phyloP scores from a whole-genome alignment of 176 grass and related monocot genomes.

The Bromus sterilis region DNA sequence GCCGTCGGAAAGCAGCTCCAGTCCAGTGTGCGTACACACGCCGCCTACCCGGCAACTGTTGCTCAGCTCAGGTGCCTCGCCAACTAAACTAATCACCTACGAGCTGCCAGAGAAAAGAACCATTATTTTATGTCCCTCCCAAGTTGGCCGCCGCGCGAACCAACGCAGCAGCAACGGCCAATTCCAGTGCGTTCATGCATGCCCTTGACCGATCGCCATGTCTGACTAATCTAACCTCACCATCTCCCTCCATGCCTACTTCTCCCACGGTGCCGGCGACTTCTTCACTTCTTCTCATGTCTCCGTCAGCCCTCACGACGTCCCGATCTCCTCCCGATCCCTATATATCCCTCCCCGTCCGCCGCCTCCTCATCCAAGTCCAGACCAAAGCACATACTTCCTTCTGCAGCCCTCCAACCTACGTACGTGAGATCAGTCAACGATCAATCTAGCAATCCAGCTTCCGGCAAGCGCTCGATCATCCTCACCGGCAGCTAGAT shows the following conservation, averaged over 20 bases:
- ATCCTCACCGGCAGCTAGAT: not conserved
- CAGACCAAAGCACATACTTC: not conserved
- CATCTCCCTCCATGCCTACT: not conserved
- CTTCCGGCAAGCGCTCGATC: not conserved
- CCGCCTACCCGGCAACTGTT: not conserved
- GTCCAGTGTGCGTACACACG: not conserved
- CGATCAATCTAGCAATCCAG: accelerated
- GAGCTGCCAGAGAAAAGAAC: too few relatives aligned
- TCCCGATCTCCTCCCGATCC: not conserved
- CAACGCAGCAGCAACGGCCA: slow-evolving; percentile 28
- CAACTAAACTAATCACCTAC: too few relatives aligned
- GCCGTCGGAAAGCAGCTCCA: too few relatives aligned
- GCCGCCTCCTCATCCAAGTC: not conserved
- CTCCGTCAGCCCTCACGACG: not conserved
- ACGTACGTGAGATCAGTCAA: not conserved
- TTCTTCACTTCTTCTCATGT: not conserved
- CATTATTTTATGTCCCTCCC: not conserved
- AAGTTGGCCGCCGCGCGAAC: not conserved
- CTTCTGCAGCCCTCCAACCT: too few relatives aligned
- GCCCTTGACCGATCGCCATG: not conserved
- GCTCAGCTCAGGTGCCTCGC: not conserved
- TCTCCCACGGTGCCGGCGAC: not conserved
- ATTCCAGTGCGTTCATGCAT: not conserved
- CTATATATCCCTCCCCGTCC: not conserved
- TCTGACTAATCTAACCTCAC: slow-evolving; percentile 38